Evolutionary conservation across 2,329 filamentous ascomycete genomes (phyloP).

Genomic region (Trichophyton rubrum): DNA sequence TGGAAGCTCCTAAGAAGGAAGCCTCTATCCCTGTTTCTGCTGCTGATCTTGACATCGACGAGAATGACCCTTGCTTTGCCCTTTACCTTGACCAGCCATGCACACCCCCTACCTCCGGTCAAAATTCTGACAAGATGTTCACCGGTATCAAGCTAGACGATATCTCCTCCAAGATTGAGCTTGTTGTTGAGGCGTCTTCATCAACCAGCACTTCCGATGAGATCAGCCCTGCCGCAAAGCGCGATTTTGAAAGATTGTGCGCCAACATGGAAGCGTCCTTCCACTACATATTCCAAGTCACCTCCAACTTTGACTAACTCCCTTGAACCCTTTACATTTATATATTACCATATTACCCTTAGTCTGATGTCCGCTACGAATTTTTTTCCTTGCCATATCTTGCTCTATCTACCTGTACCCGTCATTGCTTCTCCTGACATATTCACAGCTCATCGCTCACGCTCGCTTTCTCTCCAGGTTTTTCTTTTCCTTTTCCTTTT

Average conservation of each 20-base stretch:
- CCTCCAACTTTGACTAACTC: slow-evolving; percentile 24
- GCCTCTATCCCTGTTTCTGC: slow-evolving; percentile 16
- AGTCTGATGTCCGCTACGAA: not conserved
- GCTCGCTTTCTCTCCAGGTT: not conserved
- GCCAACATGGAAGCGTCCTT: slow-evolving; percentile 32
- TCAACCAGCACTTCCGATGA: slow-evolving; percentile 13
- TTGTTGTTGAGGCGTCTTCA: slow-evolving; percentile 7
- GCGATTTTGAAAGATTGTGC: slow-evolving; percentile 27
- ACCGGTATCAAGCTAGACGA: slow-evolving; percentile 52
- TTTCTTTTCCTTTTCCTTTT: not conserved
- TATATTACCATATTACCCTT: not conserved
- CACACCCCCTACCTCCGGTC: slow-evolving; percentile 19
- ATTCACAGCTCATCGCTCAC: not conserved
- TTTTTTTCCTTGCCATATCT: not conserved
- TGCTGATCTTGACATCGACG: slow-evolving; percentile 42
- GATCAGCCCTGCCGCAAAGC: slow-evolving; percentile 16
- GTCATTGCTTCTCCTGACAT: not conserved
- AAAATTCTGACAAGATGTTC: slow-evolving; percentile 25
- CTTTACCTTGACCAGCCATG: slow-evolving; percentile 41
- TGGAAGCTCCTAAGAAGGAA: slow-evolving; percentile 2
- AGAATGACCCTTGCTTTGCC: slow-evolving; percentile 37
- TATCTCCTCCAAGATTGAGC: slow-evolving; percentile 33
- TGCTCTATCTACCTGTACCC: not conserved
- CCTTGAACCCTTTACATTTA: not conserved
- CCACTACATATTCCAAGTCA: slow-evolving; percentile 29